A percentile compares a stretch with the other conserved stretches of the same genome.
Evolutionary conservation across 805 yeast species (phyloP).

Genomic region (Yarrowia sp.): DNA sequence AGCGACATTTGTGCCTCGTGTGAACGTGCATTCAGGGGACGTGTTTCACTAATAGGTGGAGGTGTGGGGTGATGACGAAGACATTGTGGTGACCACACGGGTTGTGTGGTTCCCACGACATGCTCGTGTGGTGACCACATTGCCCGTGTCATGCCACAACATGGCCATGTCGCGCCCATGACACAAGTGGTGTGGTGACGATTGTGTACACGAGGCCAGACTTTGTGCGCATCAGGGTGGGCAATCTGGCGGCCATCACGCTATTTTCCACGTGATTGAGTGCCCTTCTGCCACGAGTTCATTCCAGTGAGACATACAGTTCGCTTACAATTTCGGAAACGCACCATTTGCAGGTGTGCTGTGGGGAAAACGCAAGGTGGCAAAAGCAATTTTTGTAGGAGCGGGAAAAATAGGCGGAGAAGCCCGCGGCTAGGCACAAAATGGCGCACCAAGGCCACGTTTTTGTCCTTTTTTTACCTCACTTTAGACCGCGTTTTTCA

Average conservation of each 20-base stretch:
- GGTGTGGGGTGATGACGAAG: neutral
- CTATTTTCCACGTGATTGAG: neutral
- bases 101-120: neutral
- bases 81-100: neutral
- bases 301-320: constrained; percentile 3
- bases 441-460: too few species aligned
- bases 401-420: neutral
- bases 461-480: too few species aligned
- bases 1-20: too few species aligned
- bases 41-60: too few species aligned
- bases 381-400: neutral
- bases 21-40: too few species aligned
- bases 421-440: neutral
- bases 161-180: too few species aligned
- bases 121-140: neutral
- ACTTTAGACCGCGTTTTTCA: too few species aligned
- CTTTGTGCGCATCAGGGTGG: too few species aligned
- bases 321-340: neutral
- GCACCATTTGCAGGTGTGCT: neutral
- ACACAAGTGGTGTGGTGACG: neutral
- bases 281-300: neutral
- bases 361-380: constrained; percentile 1
- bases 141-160: neutral
- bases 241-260: too few species aligned
- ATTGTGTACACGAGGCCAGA: too few species aligned